Conservation (phyloP, 2,329 filamentous ascomycete species). For the Pyrenochaeta sp. region DNA sequence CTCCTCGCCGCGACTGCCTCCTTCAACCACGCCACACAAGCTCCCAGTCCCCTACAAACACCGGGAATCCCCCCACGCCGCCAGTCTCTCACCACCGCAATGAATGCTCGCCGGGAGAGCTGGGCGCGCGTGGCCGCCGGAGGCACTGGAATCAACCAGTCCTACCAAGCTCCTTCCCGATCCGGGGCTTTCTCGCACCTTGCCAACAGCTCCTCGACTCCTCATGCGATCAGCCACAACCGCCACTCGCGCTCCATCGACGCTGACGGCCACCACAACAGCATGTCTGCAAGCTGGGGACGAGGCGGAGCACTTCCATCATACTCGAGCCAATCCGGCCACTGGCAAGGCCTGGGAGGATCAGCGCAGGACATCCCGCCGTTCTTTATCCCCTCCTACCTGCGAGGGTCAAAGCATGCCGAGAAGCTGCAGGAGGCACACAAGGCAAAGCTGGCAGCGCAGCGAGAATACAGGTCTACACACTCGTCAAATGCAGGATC, state of each 20-base stretch:
- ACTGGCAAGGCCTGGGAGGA: conserved; percentile 37
- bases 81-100: conserved; percentile 46
- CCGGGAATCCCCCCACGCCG: conserved; percentile 68
- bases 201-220: conserved; percentile 55
- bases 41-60: conserved; percentile 43
- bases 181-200: conserved; percentile 63
- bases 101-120: conserved; percentile 37
- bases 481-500: conserved; percentile 56
- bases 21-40: conserved; percentile 3
- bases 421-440: conserved; percentile 76
- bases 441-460: conserved; percentile 63
- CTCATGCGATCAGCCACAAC: conserved; percentile 30
- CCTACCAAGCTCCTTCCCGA: conserved; percentile 42
- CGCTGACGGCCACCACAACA: conserved; percentile 58
- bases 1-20: conserved; percentile 2
- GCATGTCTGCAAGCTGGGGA: conserved; percentile 53
- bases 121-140: conserved; percentile 69
- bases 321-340: conserved; percentile 58
- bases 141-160: conserved; percentile 44
- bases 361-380: conserved; percentile 44
- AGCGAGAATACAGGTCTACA: conserved; percentile 52
- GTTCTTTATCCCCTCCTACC: conserved; percentile 87
- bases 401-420: conserved; percentile 79
- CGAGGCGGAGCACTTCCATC: conserved; percentile 52
- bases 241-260: conserved; percentile 53